Evolutionary conservation across 78 protist genomes (phyloP).

Genomic region (Dictyostelium purpureum): DNA sequence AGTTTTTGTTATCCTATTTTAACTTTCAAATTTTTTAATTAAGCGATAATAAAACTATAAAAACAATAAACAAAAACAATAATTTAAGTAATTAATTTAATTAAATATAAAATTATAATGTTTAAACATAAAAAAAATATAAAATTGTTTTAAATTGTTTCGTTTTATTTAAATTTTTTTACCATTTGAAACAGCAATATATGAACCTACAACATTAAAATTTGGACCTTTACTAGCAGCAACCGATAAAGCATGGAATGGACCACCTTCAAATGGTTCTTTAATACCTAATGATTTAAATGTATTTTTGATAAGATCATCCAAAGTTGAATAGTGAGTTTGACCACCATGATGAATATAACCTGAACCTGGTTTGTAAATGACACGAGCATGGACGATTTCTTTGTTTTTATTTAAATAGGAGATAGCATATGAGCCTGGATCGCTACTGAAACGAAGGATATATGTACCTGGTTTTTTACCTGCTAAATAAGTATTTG

Average conservation of each 20-base stretch:
- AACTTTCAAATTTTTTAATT: too few species aligned
- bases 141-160: too few species aligned
- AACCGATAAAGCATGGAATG: constrained; percentile 36
- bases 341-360: constrained; percentile 73
- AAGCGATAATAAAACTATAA: too few species aligned
- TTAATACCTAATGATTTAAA: constrained; percentile 30
- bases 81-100: too few species aligned
- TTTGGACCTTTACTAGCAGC: constrained; percentile 16
- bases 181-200: constrained; percentile 36
- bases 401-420: constrained; percentile 59
- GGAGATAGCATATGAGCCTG: constrained; percentile 74
- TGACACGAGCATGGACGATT: constrained; percentile 35
- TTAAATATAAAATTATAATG: too few species aligned
- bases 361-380: constrained; percentile 67
- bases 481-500: constrained; percentile 35
- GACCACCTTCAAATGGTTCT: constrained; percentile 75
- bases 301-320: constrained; percentile 70
- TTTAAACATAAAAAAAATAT: too few species aligned
- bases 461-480: constrained; percentile 75
- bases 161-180: constrained; percentile 28
- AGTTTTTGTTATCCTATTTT: too few species aligned
- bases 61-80: too few species aligned
- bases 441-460: constrained; percentile 77
- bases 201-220: constrained; percentile 8
- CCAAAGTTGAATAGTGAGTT: constrained; percentile 56